Conservation (phyloP, 2,329 filamentous ascomycete genomes). For the Colletotrichum orchidophilum region DNA sequence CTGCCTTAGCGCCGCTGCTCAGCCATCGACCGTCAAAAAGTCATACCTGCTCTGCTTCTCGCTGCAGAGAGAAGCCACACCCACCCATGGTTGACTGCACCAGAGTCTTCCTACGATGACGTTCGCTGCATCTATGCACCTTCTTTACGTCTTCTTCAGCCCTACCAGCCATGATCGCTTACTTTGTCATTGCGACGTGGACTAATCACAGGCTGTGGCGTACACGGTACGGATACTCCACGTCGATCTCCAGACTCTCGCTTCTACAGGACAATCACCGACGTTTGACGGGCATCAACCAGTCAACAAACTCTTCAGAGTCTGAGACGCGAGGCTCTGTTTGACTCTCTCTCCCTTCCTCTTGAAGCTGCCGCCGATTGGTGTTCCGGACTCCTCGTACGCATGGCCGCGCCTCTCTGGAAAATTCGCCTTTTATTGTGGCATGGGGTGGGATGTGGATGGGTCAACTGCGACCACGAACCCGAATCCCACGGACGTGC, state of each 20-base stretch:
- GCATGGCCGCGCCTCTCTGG: not conserved
- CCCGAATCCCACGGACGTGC: not conserved
- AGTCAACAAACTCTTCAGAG: not conserved
- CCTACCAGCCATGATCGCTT: conserved; percentile 6
- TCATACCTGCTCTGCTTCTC: not conserved
- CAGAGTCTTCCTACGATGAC: not conserved
- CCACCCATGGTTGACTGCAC: conserved; percentile 8
- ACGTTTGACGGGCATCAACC: not conserved
- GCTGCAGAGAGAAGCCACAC: conserved; percentile 6
- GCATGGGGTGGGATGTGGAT: conserved; percentile 6
- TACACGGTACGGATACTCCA: too few species aligned
- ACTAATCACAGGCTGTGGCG: not conserved
- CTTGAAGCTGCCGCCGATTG: not conserved
- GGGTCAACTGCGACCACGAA: not conserved
- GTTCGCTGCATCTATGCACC: not conserved
- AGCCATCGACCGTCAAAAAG: conserved; percentile 13
- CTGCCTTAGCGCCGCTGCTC: conserved; percentile 26
- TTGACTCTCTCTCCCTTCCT: conserved; percentile 6
- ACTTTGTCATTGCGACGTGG: not conserved
- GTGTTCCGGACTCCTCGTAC: not conserved
- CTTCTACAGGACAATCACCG: not conserved
- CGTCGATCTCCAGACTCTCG: not conserved
- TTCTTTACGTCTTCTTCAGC: conserved; percentile 28
- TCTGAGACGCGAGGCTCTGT: conserved; percentile 5
- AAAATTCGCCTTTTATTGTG: not conserved